Base-by-base conservation (phyloP, 495 filamentous ascomycete species). In the Evernia prunastri region DNA sequence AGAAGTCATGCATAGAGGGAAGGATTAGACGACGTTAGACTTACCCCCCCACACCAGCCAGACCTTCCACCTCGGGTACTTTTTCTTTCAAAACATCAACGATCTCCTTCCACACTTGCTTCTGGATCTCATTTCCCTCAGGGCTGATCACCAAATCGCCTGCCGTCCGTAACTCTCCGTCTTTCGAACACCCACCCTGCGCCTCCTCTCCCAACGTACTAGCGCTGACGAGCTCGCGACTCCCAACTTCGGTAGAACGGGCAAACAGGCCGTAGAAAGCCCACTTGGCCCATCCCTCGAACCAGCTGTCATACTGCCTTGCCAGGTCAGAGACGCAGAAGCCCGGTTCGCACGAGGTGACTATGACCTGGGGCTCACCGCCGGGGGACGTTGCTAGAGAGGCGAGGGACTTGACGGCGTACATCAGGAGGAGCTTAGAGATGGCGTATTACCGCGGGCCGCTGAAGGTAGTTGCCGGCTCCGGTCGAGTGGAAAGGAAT, bases 221-320 rank as follows among this genome's bases (percentile, higher is more conserved):
- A 1, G 76, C 81, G 60, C 79, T 81, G n/a, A 83, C 80, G 27
- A 84, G 62, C 18, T 76, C 77, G 25, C 82, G 74, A 57, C 76
- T 76, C 3, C 82, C 82, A 49, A 79, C 74, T 63, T 85, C 82
- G 0, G 78, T 69, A 3, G 75, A 79, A 3, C 81, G 73, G 10
- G 76, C 80, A 69, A 82, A 77, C 7, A 82, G 51, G 59, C 68
- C 72, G 43, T 74, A 72, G 47, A 72, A 65, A 23, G 78, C n/a
- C 72, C 74, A 76, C 3, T 74, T 67, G 4, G 76, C 29, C 66
- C 69, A 74, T 33, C 73, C 70, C 61, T 76, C 73, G 57, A 77
- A 76, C 42, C 68, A 66, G 49, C 73, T 67, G 40, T 40, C 53
- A 10, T 18, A 18, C 36, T 79, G 69, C 18, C 79, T 72, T 10